Conservation (phyloP, 2,329 filamentous ascomycete species). For the Phoma herbarum region DNA sequence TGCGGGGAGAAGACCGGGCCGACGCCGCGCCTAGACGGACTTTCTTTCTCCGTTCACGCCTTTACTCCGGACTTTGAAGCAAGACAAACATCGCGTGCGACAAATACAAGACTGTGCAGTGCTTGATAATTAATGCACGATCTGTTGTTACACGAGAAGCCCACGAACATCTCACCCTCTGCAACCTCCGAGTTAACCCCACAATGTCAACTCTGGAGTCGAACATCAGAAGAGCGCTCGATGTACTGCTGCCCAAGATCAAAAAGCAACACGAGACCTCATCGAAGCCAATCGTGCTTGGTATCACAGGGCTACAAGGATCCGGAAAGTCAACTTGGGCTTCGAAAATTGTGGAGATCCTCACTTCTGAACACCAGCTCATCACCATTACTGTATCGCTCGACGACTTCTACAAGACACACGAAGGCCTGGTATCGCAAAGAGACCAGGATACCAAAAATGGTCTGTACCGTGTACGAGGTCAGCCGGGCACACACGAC, state of each 20-base stretch:
- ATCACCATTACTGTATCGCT: constrained; percentile 55
- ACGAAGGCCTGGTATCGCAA: constrained; percentile 71
- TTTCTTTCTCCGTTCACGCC: constrained; percentile 11
- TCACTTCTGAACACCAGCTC: constrained; percentile 37
- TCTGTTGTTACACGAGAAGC: not conserved
- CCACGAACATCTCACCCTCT: not conserved
- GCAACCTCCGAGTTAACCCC: not conserved
- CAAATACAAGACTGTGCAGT: not conserved
- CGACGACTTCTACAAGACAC: constrained; percentile 88
- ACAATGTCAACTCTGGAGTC: constrained; percentile 40
- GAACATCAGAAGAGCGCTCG: constrained; percentile 41
- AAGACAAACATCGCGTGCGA: not conserved
- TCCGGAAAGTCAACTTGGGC: constrained; percentile 91
- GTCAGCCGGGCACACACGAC: constrained; percentile 87
- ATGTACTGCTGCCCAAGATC: constrained; percentile 42
- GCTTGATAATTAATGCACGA: not conserved
- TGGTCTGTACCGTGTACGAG: constrained; percentile 79
- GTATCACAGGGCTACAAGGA: constrained; percentile 90
- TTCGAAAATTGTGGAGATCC: constrained; percentile 46
- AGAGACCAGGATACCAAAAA: constrained; percentile 73
- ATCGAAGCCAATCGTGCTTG: constrained; percentile 78
- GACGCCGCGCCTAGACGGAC: constrained; percentile 9
- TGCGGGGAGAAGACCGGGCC: constrained; percentile 21
- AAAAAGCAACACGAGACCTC: constrained; percentile 28
- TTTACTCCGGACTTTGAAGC: constrained; percentile 6